A percentile compares a stretch with the other conserved stretches of the same genome.
phyloP scores from a whole-genome alignment of 768 basidiomycete species.

The Candolleomyces efflorescens region DNA sequence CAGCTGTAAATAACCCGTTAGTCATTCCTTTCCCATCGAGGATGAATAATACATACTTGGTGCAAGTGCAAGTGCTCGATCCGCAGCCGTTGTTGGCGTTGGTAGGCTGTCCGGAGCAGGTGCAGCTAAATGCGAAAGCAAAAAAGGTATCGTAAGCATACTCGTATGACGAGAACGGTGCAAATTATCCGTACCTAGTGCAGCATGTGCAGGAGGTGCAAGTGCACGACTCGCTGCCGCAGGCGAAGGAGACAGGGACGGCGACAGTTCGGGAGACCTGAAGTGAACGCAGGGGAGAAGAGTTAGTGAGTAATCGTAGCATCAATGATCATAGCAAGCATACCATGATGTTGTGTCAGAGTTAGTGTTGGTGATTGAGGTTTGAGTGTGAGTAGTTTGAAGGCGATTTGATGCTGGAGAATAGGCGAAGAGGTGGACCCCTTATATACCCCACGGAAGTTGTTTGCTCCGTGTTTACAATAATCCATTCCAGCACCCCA shows the following conservation, averaged over 20 bases:
- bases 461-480: neutral
- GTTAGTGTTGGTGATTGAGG: too few relatives aligned
- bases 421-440: too few relatives aligned
- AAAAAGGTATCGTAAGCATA: neutral
- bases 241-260: conserved; percentile 1
- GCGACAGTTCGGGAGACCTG: neutral
- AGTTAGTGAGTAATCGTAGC: neutral
- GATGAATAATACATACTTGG: neutral
- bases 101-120: neutral
- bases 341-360: neutral
- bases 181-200: neutral
- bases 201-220: neutral
- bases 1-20: neutral
- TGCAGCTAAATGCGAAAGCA: neutral
- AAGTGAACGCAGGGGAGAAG: neutral
- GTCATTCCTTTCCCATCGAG: neutral
- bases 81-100: conserved; percentile 1
- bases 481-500: neutral
- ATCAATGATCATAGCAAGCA: neutral
- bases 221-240: neutral
- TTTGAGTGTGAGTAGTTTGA: too few relatives aligned
- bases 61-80: conserved; percentile 2
- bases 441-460: neutral
- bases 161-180: neutral
- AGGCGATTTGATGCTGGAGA: too few relatives aligned